phyloP scores from a whole-genome alignment of 1,284 basidiomycete species.

The Cryptococcus sp. region DNA sequence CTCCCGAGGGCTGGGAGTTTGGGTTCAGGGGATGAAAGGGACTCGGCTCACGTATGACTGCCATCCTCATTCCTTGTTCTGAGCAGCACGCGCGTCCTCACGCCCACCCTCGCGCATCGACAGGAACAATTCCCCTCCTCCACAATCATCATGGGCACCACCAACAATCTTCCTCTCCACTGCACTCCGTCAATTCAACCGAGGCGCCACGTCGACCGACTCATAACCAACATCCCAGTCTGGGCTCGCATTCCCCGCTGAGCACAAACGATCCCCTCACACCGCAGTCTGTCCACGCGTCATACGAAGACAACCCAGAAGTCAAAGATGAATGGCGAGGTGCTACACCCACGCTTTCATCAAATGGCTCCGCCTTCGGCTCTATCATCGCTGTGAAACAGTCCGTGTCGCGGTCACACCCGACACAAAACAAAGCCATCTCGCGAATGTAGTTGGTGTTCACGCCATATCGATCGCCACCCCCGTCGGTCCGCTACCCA shows the following conservation, averaged over 20 bases:
- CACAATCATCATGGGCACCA: no score
- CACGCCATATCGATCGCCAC: no score
- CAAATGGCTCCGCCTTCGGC: no score
- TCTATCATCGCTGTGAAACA: no score
- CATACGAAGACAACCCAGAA: no score
- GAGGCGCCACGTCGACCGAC: neutral
- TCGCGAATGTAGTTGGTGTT: no score
- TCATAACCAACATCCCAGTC: slow-evolving; percentile 9
- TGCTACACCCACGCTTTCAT: neutral
- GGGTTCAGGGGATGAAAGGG: no score
- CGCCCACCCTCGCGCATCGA: slow-evolving; percentile 11
- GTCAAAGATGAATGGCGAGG: neutral
- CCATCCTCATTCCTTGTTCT: neutral
- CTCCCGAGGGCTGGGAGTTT: no score
- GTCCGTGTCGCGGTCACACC: no score
- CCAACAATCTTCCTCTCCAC: neutral
- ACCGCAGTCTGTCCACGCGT: slow-evolving; percentile 6
- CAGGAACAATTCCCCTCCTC: slow-evolving; percentile 6
- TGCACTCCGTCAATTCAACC: no score
- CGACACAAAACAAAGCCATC: no score
- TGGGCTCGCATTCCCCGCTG: slow-evolving; percentile 17
- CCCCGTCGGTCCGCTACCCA: no score
- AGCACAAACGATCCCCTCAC: slow-evolving; percentile 16
- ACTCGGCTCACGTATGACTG: neutral
- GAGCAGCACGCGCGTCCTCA: slow-evolving; percentile 21